Evolutionary conservation across 1,139 yeast genomes (phyloP).

Genomic region (Pichia sp.): DNA sequence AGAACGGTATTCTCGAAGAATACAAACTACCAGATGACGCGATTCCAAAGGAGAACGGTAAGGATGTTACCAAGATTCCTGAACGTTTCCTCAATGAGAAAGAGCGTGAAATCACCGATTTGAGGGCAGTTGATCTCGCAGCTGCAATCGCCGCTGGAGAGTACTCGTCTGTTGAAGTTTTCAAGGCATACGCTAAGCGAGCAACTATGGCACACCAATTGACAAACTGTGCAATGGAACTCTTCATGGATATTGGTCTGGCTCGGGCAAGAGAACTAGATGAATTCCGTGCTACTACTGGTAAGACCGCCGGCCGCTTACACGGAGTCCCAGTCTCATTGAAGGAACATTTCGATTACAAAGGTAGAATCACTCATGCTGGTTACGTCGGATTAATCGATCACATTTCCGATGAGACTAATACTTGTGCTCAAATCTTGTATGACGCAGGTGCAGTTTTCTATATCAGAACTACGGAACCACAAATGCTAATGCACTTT

Average conservation of each 20-base stretch:
- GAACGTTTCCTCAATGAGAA: conserved; percentile 27
- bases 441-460: conserved; percentile 45
- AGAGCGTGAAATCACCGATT: conserved; percentile 31
- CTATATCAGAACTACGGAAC: conserved; percentile 40
- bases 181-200: conserved; percentile 46
- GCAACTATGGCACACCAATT: conserved; percentile 41
- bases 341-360: conserved; percentile 57
- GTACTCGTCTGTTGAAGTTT: conserved; percentile 40
- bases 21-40: conserved; percentile 17
- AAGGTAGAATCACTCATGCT: conserved; percentile 48
- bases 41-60: conserved; percentile 18
- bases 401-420: conserved; percentile 34
- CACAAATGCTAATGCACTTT: conserved; percentile 38
- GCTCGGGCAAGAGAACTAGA: conserved; percentile 28
- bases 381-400: conserved; percentile 40
- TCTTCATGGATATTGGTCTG: conserved; percentile 41
- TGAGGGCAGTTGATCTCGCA: conserved; percentile 32
- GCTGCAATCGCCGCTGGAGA: conserved; percentile 30
- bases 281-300: conserved; percentile 29
- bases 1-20: conserved; percentile 18
- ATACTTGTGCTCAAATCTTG: conserved; percentile 44
- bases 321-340: conserved; percentile 48
- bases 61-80: conserved; percentile 31
- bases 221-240: conserved; percentile 49
- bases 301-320: conserved; percentile 37